phyloP scores from a whole-genome alignment of 306 rosid species.

The Citrullus amarus region DNA sequence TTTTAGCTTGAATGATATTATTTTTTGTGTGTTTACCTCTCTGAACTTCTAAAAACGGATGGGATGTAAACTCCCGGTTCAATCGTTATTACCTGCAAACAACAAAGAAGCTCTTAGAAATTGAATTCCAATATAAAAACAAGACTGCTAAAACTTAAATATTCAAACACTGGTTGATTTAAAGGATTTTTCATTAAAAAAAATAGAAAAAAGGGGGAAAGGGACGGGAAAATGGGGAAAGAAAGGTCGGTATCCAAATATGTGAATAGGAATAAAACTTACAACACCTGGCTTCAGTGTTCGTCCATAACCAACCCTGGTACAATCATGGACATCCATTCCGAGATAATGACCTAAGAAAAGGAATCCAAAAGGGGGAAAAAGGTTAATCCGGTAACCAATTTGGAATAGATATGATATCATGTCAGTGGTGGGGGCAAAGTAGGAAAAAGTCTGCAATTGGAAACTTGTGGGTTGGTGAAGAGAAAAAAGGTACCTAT shows the following conservation, averaged over 20 bases:
- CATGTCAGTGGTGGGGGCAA: slow-evolving; percentile 5
- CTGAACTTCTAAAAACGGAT: slow-evolving; percentile 41
- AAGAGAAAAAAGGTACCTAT: slow-evolving; percentile 38
- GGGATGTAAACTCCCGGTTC: slow-evolving; percentile 93
- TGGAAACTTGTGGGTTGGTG: neutral
- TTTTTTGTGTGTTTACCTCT: slow-evolving; percentile 33
- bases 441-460: neutral
- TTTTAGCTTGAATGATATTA: neutral
- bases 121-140: neutral
- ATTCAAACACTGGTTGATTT: neutral
- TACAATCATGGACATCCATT: slow-evolving; percentile 89
- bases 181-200: neutral
- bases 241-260: neutral
- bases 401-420: slow-evolving; percentile 1
- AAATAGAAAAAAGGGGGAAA: too few species aligned
- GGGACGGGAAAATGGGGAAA: neutral
- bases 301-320: slow-evolving; percentile 43
- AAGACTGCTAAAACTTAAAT: neutral
- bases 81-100: slow-evolving; percentile 72
- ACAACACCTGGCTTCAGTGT: slow-evolving; percentile 90
- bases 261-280: slow-evolving; percentile 38
- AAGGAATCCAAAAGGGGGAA: neutral
- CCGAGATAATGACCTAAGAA: slow-evolving; percentile 84
- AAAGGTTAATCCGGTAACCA: neutral
- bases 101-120: neutral